These are phyloP conservation scores for Acanthamoeba culbertsoni DNA, from an alignment of 208 protist genomes.

Conservation along the genomic window DNA sequence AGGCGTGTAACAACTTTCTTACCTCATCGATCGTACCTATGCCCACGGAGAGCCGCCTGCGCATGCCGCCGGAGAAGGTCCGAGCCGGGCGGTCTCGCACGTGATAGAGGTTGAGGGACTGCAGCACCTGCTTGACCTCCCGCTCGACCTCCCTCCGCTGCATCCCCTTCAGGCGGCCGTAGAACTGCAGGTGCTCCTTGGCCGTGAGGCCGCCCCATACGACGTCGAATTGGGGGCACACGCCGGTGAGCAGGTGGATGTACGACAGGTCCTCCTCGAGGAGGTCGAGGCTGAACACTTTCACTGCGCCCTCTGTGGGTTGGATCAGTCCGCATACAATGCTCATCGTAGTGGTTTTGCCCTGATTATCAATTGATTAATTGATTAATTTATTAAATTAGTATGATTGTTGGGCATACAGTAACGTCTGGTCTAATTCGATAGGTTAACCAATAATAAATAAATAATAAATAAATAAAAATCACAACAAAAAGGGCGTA, in stretches of 20 bases:
- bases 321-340: conserved; percentile 16
- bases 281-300: conserved; percentile 1
- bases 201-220: conserved; percentile 13
- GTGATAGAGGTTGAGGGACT: conserved; percentile 4
- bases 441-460: not conserved
- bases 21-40: not conserved
- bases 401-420: too few relatives aligned
- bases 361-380: too few relatives aligned
- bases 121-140: not conserved
- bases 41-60: conserved; percentile 60
- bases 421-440: not conserved
- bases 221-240: conserved; percentile 57
- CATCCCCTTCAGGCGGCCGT: conserved; percentile 29
- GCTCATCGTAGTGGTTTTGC: conserved; percentile 76
- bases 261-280: not conserved
- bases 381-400: too few relatives aligned
- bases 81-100: not conserved
- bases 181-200: conserved; percentile 52
- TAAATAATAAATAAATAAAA: too few relatives aligned
- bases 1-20: not conserved
- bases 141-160: not conserved
- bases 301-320: not conserved
- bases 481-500: too few relatives aligned
- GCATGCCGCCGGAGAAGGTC: conserved; percentile 67
- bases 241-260: conserved; percentile 25